Conservation (phyloP, 495 filamentous ascomycete species). For the Tuber indicum region DNA sequence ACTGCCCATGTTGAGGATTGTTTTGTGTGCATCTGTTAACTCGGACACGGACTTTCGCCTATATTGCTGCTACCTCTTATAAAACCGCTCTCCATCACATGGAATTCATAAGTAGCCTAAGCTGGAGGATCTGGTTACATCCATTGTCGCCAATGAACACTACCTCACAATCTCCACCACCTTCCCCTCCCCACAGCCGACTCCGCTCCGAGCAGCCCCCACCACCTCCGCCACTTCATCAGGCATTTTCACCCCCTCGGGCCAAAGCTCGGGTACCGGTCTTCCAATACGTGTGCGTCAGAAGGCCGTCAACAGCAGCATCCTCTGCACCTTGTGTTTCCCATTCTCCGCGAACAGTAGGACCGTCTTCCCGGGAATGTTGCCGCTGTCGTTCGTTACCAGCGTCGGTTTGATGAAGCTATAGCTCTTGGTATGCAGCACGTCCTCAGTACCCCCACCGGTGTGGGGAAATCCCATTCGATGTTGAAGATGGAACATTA, state of each 20-base stretch:
- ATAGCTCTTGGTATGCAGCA: slow-evolving; percentile 61
- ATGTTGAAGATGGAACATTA: too few species aligned
- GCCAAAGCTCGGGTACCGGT: slow-evolving; percentile 54
- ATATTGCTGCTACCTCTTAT: slow-evolving; percentile 4
- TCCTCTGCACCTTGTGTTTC: slow-evolving; percentile 68
- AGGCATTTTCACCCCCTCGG: too few species aligned
- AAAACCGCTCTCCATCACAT: slow-evolving; percentile 56
- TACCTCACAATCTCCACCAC: slow-evolving; percentile 12
- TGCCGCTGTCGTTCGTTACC: slow-evolving; percentile 48
- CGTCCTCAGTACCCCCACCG: slow-evolving; percentile 52
- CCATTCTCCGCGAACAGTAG: not conserved
- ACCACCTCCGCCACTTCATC: slow-evolving; percentile 20
- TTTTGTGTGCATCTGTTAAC: slow-evolving; percentile 61
- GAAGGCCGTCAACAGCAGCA: slow-evolving; percentile 77
- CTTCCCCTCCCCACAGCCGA: not conserved
- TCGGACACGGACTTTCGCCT: slow-evolving; percentile 18
- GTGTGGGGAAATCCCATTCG: too few species aligned
- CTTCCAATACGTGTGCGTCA: slow-evolving; percentile 81
- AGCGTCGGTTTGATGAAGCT: slow-evolving; percentile 67
- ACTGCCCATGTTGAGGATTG: slow-evolving; percentile 46
- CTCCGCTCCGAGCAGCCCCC: slow-evolving; percentile 40
- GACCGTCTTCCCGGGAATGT: slow-evolving; percentile 71
- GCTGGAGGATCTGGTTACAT: slow-evolving; percentile 78
- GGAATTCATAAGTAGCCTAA: slow-evolving; percentile 77
- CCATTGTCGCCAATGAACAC: slow-evolving; percentile 61